Conservation (phyloP, 2,329 filamentous ascomycete genomes). For the Exophiala dermatitidis region DNA sequence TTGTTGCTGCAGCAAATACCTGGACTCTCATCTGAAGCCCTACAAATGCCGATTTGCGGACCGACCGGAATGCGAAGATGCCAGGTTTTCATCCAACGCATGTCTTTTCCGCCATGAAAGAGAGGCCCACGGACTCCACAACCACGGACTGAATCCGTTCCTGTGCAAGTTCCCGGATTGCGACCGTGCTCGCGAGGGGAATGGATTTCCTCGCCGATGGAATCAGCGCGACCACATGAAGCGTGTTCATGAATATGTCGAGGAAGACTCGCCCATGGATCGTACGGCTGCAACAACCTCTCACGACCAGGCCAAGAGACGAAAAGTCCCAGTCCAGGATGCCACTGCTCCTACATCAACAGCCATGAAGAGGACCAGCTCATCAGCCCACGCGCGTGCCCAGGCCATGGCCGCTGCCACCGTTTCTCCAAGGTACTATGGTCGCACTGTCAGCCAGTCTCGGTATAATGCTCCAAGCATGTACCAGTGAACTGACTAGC, state of each 20-base stretch:
- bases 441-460: conserved; percentile 11
- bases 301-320: conserved; percentile 18
- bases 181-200: conserved; percentile 71
- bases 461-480: conserved; percentile 12
- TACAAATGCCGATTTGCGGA: conserved; percentile 71
- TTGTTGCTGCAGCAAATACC: conserved; percentile 65
- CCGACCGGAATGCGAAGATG: conserved; percentile 68
- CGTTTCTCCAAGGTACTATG: conserved; percentile 8
- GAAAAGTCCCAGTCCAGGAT: conserved; percentile 13
- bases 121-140: conserved; percentile 91
- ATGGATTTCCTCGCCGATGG: conserved; percentile 91
- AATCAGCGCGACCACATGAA: conserved; percentile 97
- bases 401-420: conserved; percentile 16
- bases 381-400: conserved; percentile 20
- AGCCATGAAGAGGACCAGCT: conserved; percentile 26
- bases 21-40: conserved; percentile 93
- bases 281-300: not conserved
- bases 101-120: conserved; percentile 91
- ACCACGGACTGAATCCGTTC: conserved; percentile 86
- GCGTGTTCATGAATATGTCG: conserved; percentile 66
- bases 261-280: conserved; percentile 24
- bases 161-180: conserved; percentile 83
- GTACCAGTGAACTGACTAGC: conserved; percentile 11
- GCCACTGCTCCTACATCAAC: conserved; percentile 14
- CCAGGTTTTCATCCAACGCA: conserved; percentile 89